These are phyloP conservation scores for Coemansia sp. DNA, from an alignment of 192 early-diverging fungal genomes.

Conservation along the genomic window DNA sequence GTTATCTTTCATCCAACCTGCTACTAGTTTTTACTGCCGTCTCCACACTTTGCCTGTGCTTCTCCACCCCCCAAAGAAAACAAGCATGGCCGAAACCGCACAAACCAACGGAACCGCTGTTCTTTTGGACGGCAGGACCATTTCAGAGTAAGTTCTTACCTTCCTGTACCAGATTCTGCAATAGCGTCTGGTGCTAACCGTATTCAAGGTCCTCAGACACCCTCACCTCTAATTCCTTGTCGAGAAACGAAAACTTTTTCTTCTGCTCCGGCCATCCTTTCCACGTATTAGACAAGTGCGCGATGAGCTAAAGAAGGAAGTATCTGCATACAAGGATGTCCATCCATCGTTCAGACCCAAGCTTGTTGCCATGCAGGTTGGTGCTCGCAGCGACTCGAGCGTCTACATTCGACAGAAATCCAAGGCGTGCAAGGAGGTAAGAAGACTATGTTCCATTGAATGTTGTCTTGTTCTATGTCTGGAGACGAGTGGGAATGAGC, in stretches of 20 bases:
- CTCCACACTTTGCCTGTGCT: constrained; percentile 5
- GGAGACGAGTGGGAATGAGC: neutral
- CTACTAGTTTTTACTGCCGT: constrained; percentile 5
- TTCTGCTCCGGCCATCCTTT: neutral
- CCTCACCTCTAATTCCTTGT: no score
- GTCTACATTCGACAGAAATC: constrained; percentile 93
- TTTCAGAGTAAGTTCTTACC: constrained; percentile 30
- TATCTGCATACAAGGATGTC: constrained; percentile 61
- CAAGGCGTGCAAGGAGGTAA: constrained; percentile 78
- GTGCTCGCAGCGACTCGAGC: constrained; percentile 88
- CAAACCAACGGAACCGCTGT: constrained; percentile 9
- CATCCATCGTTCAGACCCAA: constrained; percentile 78
- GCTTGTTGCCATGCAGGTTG: constrained; percentile 90
- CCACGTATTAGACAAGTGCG: constrained; percentile 57
- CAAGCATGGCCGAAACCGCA: constrained; percentile 17
- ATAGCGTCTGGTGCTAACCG: no score
- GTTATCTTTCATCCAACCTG: neutral
- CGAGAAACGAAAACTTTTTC: neutral
- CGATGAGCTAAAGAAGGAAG: constrained; percentile 65
- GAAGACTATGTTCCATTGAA: constrained; percentile 41
- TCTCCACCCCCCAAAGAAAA: neutral
- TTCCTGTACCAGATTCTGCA: no score
- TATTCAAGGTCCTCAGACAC: no score
- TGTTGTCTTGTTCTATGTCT: neutral
- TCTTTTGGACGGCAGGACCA: constrained; percentile 34